phyloP scores from a whole-genome alignment of 345 rosid species.

The Populus euphratica region DNA sequence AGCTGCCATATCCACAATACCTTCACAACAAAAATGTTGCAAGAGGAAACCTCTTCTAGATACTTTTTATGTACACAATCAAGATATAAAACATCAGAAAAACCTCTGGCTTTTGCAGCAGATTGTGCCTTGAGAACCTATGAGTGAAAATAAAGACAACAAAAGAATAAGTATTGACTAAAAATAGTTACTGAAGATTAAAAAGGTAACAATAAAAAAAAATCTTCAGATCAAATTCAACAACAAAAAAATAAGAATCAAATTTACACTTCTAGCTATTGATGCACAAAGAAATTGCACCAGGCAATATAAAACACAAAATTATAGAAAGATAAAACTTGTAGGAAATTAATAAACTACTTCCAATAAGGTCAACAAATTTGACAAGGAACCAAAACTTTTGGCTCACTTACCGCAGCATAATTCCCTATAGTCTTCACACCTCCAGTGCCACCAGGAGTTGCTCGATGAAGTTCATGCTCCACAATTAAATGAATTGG shows the following conservation, averaged over 20 bases:
- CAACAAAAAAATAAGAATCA: too few relatives aligned
- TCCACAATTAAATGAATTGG: constrained; percentile 60
- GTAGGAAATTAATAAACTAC: background rate
- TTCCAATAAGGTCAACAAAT: background rate
- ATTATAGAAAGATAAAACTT: background rate
- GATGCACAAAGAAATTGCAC: background rate
- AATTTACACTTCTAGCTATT: background rate
- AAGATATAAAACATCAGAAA: constrained; percentile 86
- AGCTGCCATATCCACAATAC: constrained; percentile 24
- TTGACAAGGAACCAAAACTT: background rate
- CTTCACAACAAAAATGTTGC: constrained; percentile 85
- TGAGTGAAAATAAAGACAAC: background rate
- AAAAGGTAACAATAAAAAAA: too few relatives aligned
- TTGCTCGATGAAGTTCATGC: constrained; percentile 72
- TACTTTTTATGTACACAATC: constrained; percentile 81
- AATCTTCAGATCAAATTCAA: background rate
- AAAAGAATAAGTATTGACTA: too few relatives aligned
- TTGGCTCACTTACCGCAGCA: constrained; percentile 58
- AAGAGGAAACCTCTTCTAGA: constrained; percentile 91
- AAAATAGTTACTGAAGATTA: too few relatives aligned
- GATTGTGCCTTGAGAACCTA: constrained; percentile 87
- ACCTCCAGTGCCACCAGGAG: constrained; percentile 98
- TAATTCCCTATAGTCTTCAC: constrained; percentile 93
- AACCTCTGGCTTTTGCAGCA: constrained; percentile 81
- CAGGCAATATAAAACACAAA: background rate